Evolutionary conservation across 2,329 filamentous ascomycete genomes (phyloP).

Genomic region (Cercospora sp.): DNA sequence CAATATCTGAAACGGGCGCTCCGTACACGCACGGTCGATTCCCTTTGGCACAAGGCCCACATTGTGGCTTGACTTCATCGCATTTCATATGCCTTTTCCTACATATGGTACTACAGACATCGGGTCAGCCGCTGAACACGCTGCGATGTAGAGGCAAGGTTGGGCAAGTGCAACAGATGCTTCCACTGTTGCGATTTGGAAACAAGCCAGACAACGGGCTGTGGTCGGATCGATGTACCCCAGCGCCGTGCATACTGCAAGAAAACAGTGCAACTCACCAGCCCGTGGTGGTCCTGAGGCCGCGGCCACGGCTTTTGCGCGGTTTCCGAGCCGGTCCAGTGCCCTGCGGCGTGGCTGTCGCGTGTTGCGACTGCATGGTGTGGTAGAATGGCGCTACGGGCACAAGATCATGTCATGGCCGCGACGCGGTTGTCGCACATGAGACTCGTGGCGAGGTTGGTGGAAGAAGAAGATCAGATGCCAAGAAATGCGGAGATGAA

Average conservation of each 20-base stretch:
- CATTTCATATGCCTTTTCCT: constrained; percentile 53
- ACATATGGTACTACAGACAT: constrained; percentile 27
- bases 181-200: constrained; percentile 16
- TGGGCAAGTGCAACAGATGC: neutral
- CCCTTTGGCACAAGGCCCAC: constrained; percentile 49
- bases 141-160: neutral
- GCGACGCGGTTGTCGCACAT: constrained; percentile 9
- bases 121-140: neutral
- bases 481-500: constrained; percentile 5
- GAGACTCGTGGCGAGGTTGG: constrained; percentile 11
- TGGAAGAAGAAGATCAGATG: neutral
- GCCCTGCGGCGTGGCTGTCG: neutral
- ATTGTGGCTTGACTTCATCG: constrained; percentile 50
- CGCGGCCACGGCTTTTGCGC: constrained; percentile 36
- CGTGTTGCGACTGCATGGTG: neutral
- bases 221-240: neutral
- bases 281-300: constrained; percentile 31
- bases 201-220: neutral
- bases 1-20: neutral
- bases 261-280: constrained; percentile 19
- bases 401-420: neutral
- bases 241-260: neutral
- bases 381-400: neutral
- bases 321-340: constrained; percentile 29
- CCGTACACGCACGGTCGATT: constrained; percentile 47